Base-by-base conservation (phyloP, 352 stramenopile genomes). In the Elongisporangium prolatum region DNA sequence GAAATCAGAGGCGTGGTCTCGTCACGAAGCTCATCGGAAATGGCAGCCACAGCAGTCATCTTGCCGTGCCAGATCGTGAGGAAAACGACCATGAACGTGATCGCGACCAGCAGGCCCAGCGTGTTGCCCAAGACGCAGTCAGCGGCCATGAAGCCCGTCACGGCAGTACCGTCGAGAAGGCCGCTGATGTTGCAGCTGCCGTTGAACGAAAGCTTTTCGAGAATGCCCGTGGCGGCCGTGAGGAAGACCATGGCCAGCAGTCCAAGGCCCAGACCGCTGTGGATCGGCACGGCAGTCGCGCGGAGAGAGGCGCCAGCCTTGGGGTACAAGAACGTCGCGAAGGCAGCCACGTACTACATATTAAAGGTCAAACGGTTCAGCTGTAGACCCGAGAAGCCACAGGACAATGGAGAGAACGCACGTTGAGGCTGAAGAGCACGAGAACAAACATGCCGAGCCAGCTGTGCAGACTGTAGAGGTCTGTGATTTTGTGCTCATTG, bases 151-250 rank as follows among this genome's bases (percentile, higher is more conserved):
- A 75, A 88, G 2, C 80, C 84, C n/a, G 69, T 69, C n/a, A 93
- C 77, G n/a, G 64, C 54, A 20, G 72, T 40, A 48, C 81, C 85
- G 40, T 95, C 68, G 20, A 91, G 61, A 37, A 72, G 68, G 7
- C 85, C 85, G 37, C 60, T 79, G 24, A 95, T 66, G 60, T 96
- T 95, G 74, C 86, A 96, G 56, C 82, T 93, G 9, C 61, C 75
- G 50, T 93, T 91, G 63, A 96, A 96, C 53, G 75, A 77, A 47
- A 96, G 77, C 60, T 95, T 94, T 67, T 96, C 80, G 17, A 93
- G 47, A 13, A 95, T 76, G 2, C 86, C 85, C 0, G 71, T 67
- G 8, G 82, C 85, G 71, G 84, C 79, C 1, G 83, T 93, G 21
- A 75, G 63, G 56, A 79, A 81, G 13, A 90, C 71, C 5, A 91